phyloP scores from a whole-genome alignment of 2,329 filamentous ascomycete genomes.

The Aspergillus sp. region DNA sequence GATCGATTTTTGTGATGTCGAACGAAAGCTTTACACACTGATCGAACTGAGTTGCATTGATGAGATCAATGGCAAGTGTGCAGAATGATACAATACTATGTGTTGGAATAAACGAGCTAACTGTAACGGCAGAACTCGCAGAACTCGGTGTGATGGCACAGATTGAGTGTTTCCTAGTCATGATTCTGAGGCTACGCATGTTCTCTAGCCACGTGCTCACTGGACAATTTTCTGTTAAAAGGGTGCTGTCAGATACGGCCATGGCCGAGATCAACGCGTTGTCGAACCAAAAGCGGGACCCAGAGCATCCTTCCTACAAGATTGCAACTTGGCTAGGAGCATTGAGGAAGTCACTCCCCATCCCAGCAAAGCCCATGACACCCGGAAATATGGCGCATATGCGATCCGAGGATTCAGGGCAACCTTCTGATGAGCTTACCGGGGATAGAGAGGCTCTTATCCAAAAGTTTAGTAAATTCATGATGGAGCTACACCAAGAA shows the following conservation, averaged over 20 bases:
- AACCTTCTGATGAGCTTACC: not conserved
- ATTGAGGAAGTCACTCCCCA: constrained; percentile 7
- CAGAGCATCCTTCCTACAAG: constrained; percentile 8
- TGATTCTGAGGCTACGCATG: constrained; percentile 50
- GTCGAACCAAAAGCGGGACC: constrained; percentile 17
- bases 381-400: not conserved
- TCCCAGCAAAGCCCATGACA: not conserved
- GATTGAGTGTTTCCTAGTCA: constrained; percentile 34
- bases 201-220: constrained; percentile 47
- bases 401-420: not conserved
- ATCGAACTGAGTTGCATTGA: constrained; percentile 41
- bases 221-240: constrained; percentile 41
- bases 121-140: not conserved
- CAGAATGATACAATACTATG: not conserved
- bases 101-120: not conserved
- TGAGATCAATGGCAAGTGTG: constrained; percentile 15
- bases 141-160: constrained; percentile 22
- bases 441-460: constrained; percentile 10
- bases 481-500: constrained; percentile 29
- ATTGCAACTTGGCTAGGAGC: constrained; percentile 26
- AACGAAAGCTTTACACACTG: constrained; percentile 51
- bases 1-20: constrained; percentile 49
- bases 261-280: constrained; percentile 40
- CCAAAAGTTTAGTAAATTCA: constrained; percentile 38
- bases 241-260: constrained; percentile 42